Conservation (phyloP, 495 filamentous ascomycete species). For the Aspergillus avenaceus region DNA sequence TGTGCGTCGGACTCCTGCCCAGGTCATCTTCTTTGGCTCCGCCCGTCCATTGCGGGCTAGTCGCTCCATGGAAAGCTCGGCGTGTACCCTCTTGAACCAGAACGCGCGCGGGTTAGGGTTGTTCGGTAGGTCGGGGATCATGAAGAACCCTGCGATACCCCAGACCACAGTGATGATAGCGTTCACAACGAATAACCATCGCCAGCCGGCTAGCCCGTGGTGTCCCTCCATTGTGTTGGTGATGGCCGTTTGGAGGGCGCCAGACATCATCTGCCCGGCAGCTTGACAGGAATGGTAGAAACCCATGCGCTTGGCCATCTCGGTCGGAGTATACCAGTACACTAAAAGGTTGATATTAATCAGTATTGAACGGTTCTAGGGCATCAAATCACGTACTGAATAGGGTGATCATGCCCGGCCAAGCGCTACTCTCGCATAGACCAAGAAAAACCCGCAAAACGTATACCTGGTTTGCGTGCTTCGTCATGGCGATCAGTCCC, state of each 20-base stretch:
- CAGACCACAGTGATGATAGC: constrained; percentile 48
- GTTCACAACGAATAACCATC: constrained; percentile 60
- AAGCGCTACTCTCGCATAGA: constrained; percentile 28
- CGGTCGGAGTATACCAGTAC: constrained; percentile 34
- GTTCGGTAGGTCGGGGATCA: constrained; percentile 50
- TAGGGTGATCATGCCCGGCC: constrained; percentile 32
- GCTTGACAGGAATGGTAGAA: constrained; percentile 37
- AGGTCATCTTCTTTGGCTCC: constrained; percentile 27
- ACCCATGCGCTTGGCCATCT: constrained; percentile 46
- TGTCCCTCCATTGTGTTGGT: constrained; percentile 48
- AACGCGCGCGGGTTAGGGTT: constrained; percentile 27
- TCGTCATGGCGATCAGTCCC: constrained; percentile 24
- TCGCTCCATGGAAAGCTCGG: constrained; percentile 24
- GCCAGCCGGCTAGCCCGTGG: constrained; percentile 58
- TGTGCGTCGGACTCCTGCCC: constrained; percentile 24
- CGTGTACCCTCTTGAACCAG: constrained; percentile 28
- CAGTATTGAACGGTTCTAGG: too few species aligned
- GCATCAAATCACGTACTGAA: constrained; percentile 17
- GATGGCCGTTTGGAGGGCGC: constrained; percentile 31
- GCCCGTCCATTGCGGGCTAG: constrained; percentile 27
- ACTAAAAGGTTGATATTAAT: too few species aligned
- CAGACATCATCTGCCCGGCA: constrained; percentile 31
- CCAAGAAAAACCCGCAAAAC: constrained; percentile 27
- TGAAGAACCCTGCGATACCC: constrained; percentile 54
- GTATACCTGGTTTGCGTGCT: constrained; percentile 25